Percentiles rank a stretch among this genome's conserved stretches.
phyloP scores from a whole-genome alignment of 169 alveolate species.

The Eimeria tenella region DNA sequence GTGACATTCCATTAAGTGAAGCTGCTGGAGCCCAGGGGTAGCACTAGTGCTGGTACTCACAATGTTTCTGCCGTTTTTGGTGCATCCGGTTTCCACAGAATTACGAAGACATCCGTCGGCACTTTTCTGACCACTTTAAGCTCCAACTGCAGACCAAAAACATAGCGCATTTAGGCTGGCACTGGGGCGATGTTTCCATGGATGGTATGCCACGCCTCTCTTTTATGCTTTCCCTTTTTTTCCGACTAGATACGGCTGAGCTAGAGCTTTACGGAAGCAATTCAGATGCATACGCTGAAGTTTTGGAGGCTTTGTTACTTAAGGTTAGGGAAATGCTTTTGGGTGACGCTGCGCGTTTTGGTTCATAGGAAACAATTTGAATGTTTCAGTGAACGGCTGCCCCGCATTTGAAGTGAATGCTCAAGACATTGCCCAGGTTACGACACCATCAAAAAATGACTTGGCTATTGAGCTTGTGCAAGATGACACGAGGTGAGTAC shows the following conservation, averaged over 20 bases:
- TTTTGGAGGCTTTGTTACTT: too few relatives aligned
- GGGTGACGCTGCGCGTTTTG: too few relatives aligned
- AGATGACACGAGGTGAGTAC: constrained; percentile 72
- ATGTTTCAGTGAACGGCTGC: constrained; percentile 85
- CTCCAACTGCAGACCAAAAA: constrained; percentile 81
- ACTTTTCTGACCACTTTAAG: constrained; percentile 89
- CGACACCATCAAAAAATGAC: constrained; percentile 92
- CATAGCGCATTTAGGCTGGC: constrained; percentile 91
- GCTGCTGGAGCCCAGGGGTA: too few relatives aligned
- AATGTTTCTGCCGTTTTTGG: background rate
- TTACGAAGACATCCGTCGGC: constrained; percentile 87
- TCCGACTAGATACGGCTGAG: background rate
- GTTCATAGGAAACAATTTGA: constrained; percentile 78
- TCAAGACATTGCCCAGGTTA: constrained; percentile 88
- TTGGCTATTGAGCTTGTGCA: constrained; percentile 90
- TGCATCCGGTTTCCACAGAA: constrained; percentile 49
- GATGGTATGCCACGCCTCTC: constrained; percentile 81
- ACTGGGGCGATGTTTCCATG: constrained; percentile 93
- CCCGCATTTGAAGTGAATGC: constrained; percentile 88
- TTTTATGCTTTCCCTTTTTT: background rate
- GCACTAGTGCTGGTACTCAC: background rate
- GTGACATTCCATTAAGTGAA: too few relatives aligned
- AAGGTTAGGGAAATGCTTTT: too few relatives aligned
- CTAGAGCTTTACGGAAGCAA: background rate
- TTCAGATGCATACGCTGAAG: too few relatives aligned